Evolutionary conservation across 2,329 filamentous ascomycete genomes (phyloP).

Genomic region (Rhynchosporium secalis): DNA sequence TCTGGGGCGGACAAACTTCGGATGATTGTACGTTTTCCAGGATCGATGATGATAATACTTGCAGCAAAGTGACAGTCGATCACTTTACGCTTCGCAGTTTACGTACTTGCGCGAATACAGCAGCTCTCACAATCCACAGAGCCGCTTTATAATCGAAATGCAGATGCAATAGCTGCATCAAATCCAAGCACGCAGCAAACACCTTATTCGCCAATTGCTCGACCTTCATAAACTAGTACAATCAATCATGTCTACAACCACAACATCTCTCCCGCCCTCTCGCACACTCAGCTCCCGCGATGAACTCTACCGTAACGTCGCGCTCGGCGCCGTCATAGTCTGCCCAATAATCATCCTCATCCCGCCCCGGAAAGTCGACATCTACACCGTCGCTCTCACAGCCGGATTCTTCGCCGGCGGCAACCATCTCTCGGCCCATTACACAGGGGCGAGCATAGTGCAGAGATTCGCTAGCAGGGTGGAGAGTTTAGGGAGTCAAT

Average conservation of each 20-base stretch:
- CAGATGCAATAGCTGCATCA: too few species aligned
- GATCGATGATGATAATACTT: too few species aligned
- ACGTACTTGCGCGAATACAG: too few species aligned
- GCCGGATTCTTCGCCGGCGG: conserved; percentile 40
- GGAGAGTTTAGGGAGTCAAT: conserved; percentile 8
- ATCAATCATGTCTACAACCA: conserved; percentile 21
- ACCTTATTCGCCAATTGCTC: too few species aligned
- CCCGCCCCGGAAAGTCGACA: conserved; percentile 62
- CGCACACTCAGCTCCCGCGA: conserved; percentile 10
- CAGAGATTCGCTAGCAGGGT: conserved; percentile 25
- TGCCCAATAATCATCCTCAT: conserved; percentile 56
- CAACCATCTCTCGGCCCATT: conserved; percentile 37
- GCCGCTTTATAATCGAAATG: too few species aligned
- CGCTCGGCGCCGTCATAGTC: conserved; percentile 50
- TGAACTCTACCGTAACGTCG: conserved; percentile 30
- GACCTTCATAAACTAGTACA: neutral
- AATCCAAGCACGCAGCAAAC: too few species aligned
- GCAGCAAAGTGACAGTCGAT: too few species aligned
- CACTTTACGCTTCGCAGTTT: too few species aligned
- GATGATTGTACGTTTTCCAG: too few species aligned
- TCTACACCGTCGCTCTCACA: conserved; percentile 57
- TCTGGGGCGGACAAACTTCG: too few species aligned
- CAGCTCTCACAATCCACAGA: too few species aligned
- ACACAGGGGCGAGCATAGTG: conserved; percentile 35
- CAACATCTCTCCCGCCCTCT: conserved; percentile 7